Percentiles rank a stretch among this genome's conserved stretches.
Evolutionary conservation across 805 yeast species (phyloP).

Genomic region (Grigorovia humatica): DNA sequence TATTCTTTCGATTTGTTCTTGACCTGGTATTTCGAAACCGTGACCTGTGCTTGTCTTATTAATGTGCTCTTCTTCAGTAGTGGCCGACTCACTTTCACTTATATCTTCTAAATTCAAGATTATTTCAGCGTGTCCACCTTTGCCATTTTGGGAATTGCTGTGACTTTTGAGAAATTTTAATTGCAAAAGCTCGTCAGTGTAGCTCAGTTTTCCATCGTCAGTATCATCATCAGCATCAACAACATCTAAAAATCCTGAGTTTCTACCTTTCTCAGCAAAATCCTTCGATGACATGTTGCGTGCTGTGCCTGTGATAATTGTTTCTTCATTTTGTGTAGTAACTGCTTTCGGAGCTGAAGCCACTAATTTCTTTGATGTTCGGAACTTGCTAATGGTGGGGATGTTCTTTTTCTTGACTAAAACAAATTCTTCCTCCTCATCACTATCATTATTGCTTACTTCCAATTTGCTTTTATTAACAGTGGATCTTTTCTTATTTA

Average conservation of each 20-base stretch:
- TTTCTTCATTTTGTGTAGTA: too few species aligned
- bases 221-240: not conserved
- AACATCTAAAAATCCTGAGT: not conserved
- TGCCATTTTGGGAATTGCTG: not conserved
- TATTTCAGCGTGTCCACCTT: not conserved
- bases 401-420: not conserved
- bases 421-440: not conserved
- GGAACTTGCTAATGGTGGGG: not conserved
- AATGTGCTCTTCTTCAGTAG: not conserved
- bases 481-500: too few species aligned
- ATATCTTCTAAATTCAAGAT: conserved; percentile 4
- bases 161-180: not conserved
- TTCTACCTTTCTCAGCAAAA: not conserved
- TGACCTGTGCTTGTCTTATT: not conserved
- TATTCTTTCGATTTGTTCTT: not conserved
- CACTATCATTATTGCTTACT: not conserved
- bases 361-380: too few species aligned
- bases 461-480: not conserved
- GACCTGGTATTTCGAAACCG: not conserved
- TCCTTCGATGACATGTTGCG: too few species aligned
- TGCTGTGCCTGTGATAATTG: too few species aligned
- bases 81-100: not conserved
- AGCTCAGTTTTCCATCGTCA: not conserved
- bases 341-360: too few species aligned
- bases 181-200: not conserved